A percentile compares a stretch with the other conserved stretches of the same genome.
Evolutionary conservation across 2,329 filamentous ascomycete genomes (phyloP).

Genomic region (Pseudogymnoascus sp.): DNA sequence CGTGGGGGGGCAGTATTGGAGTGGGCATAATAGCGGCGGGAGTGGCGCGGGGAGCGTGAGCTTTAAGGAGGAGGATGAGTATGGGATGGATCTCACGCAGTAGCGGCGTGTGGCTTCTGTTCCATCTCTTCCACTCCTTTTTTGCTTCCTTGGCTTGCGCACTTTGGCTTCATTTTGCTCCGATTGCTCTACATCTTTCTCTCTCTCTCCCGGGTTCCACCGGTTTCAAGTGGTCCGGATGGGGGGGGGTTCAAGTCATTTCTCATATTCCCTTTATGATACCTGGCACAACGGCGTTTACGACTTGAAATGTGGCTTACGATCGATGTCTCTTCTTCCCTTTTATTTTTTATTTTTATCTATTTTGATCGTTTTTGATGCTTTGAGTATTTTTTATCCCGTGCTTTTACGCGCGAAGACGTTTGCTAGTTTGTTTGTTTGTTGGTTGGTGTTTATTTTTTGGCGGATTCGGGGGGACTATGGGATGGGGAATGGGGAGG

Average conservation of each 20-base stretch:
- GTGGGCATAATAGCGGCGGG: conserved; percentile 62
- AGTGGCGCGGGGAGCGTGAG: conserved; percentile 59
- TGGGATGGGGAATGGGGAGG: no score
- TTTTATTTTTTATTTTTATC: no score
- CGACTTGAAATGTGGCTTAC: not conserved
- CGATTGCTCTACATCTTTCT: not conserved
- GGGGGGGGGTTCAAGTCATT: not conserved
- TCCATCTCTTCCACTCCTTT: no score
- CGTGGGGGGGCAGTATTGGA: conserved; percentile 48
- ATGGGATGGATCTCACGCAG: conserved; percentile 65
- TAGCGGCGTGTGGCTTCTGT: no score
- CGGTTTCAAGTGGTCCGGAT: not conserved
- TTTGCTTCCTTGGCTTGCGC: no score
- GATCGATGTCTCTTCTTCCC: not conserved
- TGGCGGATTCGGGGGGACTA: no score
- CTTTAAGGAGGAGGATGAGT: conserved; percentile 95
- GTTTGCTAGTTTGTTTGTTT: no score
- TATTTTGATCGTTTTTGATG: no score
- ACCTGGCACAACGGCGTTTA: not conserved
- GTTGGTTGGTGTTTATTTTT: no score
- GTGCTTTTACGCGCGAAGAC: not conserved
- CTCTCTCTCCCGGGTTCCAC: not conserved
- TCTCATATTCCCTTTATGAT: not conserved
- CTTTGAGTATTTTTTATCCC: no score
- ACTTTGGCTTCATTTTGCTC: not conserved